Percentiles rank a stretch among this genome's conserved stretches.
Conservation (phyloP, 768 basidiomycete genomes). For the Xerocomellus dryophilus region DNA sequence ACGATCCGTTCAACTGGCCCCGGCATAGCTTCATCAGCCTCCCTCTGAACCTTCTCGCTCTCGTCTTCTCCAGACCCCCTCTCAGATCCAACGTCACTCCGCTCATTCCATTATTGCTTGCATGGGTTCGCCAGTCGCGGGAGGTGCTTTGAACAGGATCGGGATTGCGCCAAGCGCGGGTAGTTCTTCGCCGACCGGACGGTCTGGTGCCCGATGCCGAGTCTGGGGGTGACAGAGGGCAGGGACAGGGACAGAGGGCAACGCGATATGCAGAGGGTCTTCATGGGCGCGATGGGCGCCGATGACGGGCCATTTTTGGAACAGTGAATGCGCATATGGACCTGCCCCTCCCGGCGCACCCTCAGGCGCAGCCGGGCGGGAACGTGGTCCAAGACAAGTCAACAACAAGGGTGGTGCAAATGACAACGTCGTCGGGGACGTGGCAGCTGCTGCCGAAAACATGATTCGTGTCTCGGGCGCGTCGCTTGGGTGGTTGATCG, state of each 20-base stretch:
- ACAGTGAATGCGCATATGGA: constrained; percentile 30
- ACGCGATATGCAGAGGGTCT: constrained; percentile 19
- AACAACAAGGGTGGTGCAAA: constrained; percentile 8
- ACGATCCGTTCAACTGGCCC: too few species aligned
- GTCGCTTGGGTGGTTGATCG: too few species aligned
- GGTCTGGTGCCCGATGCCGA: constrained; percentile 37
- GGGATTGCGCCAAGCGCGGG: neutral
- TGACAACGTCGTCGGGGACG: constrained; percentile 24
- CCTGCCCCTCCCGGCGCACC: constrained; percentile 9
- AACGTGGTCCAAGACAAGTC: constrained; percentile 15
- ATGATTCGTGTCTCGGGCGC: too few species aligned
- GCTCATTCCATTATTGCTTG: constrained; percentile 21
- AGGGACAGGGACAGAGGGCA: constrained; percentile 8
- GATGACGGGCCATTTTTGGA: constrained; percentile 31
- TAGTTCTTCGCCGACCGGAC: neutral
- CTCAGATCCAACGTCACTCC: constrained; percentile 27
- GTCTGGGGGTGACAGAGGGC: constrained; percentile 11
- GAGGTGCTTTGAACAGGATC: neutral
- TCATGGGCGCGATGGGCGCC: constrained; percentile 22
- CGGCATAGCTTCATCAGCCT: too few species aligned
- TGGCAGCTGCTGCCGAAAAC: constrained; percentile 53
- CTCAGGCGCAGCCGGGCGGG: too few species aligned
- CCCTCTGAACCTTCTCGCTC: too few species aligned
- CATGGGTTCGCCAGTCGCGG: constrained; percentile 26
- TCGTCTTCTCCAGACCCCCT: too few species aligned